Conservation (phyloP, 257 asterid genomes). For the Przewalskia tangutica region DNA sequence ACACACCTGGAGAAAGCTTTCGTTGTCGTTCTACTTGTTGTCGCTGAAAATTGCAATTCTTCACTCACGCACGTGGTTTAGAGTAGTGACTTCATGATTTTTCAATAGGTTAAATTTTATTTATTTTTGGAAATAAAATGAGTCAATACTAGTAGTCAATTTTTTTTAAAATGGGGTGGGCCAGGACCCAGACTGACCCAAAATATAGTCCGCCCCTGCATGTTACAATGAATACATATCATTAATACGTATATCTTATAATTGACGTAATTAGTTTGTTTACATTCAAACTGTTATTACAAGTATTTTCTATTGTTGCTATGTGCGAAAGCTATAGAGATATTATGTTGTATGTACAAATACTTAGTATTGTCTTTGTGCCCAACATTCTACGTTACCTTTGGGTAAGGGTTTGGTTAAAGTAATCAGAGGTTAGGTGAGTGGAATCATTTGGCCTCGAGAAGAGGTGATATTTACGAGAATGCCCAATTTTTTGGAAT, state of each 20-base stretch:
- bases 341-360: background rate
- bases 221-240: background rate
- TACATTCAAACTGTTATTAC: background rate
- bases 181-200: too few relatives aligned
- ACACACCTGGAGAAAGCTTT: too few relatives aligned
- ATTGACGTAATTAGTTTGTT: background rate
- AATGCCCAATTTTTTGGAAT: background rate
- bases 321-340: background rate
- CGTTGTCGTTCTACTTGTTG: too few relatives aligned
- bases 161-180: too few relatives aligned
- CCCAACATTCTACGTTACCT: background rate
- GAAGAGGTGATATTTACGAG: background rate
- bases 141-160: too few relatives aligned
- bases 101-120: too few relatives aligned
- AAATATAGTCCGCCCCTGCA: too few relatives aligned
- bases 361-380: background rate
- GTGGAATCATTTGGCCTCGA: background rate
- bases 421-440: background rate
- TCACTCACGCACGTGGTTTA: too few relatives aligned
- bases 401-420: background rate
- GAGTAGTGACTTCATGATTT: too few relatives aligned
- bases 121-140: too few relatives aligned
- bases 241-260: background rate
- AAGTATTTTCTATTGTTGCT: too few relatives aligned
- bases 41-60: too few relatives aligned